A percentile compares a stretch with the other conserved stretches of the same genome.
These are phyloP conservation scores for Pleurotus ostreatus DNA, from an alignment of 768 basidiomycete species.

Conservation along the genomic window DNA sequence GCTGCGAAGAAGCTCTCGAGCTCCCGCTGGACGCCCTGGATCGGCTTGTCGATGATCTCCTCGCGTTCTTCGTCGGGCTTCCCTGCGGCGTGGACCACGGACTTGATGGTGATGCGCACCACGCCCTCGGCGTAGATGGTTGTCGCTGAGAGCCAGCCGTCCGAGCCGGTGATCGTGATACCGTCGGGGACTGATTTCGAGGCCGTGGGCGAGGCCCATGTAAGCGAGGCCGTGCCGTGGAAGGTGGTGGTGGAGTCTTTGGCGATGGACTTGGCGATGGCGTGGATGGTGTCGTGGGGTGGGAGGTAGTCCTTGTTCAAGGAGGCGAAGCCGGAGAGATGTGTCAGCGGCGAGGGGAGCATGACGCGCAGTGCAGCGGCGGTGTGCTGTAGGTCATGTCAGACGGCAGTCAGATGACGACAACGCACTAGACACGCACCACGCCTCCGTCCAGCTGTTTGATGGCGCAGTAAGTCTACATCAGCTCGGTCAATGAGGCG, in stretches of 20 bases:
- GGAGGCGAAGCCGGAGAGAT: slow-evolving; percentile 61
- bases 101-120: slow-evolving; percentile 37
- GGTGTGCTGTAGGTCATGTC: slow-evolving; percentile 46
- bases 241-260: slow-evolving; percentile 30
- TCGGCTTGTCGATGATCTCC: slow-evolving; percentile 45
- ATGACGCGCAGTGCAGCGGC: slow-evolving; percentile 59
- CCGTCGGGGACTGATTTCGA: slow-evolving; percentile 31
- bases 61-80: slow-evolving; percentile 44
- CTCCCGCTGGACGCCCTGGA: slow-evolving; percentile 53
- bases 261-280: slow-evolving; percentile 37
- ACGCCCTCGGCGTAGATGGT: slow-evolving; percentile 22
- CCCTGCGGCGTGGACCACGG: slow-evolving; percentile 27
- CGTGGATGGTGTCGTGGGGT: slow-evolving; percentile 77
- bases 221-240: slow-evolving; percentile 61
- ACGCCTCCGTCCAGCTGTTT: slow-evolving; percentile 75
- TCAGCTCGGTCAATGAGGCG: slow-evolving; percentile 7
- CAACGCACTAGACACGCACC: slow-evolving; percentile 32
- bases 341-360: slow-evolving; percentile 47
- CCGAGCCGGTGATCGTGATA: slow-evolving; percentile 56
- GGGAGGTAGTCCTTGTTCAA: slow-evolving; percentile 68
- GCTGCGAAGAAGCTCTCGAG: slow-evolving; percentile 56
- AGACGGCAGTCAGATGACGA: slow-evolving; percentile 5
- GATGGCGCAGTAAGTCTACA: neutral
- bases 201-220: slow-evolving; percentile 53
- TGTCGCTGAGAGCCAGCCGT: slow-evolving; percentile 55